These are phyloP conservation scores for Arxiozyma telluris DNA, from an alignment of 1,139 yeast species.

Conservation along the genomic window DNA sequence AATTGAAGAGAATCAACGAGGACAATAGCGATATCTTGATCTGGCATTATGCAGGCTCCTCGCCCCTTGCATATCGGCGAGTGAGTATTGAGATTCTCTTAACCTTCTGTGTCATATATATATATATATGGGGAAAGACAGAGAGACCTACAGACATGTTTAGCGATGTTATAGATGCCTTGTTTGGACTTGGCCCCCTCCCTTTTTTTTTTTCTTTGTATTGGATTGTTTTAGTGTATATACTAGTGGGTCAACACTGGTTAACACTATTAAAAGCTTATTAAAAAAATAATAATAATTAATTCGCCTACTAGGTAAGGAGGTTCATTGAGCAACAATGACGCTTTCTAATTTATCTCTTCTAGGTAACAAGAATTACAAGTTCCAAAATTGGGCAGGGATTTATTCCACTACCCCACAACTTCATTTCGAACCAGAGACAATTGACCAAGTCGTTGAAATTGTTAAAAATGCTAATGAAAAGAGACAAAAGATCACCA, in stretches of 20 bases:
- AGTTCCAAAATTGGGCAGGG: conserved; percentile 76
- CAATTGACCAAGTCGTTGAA: conserved; percentile 51
- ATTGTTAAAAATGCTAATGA: conserved; percentile 59
- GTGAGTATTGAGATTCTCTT: too few relatives aligned
- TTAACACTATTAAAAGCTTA: too few relatives aligned
- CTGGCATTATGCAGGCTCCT: neutral
- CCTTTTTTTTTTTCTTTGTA: too few relatives aligned
- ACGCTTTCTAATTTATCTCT: neutral
- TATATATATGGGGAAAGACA: too few relatives aligned
- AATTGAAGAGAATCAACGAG: neutral
- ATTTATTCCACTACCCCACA: conserved; percentile 73
- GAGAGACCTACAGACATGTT: too few relatives aligned
- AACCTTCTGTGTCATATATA: too few relatives aligned
- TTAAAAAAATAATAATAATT: too few relatives aligned
- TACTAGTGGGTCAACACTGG: too few relatives aligned
- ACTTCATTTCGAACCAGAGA: conserved; percentile 66
- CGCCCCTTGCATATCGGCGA: neutral
- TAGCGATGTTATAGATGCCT: too few relatives aligned
- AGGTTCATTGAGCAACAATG: neutral
- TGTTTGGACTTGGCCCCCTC: too few relatives aligned
- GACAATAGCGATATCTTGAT: neutral
- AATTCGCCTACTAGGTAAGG: too few relatives aligned
- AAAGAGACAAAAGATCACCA: conserved; percentile 58
- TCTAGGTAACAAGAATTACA: conserved; percentile 3
- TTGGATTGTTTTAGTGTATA: too few relatives aligned